A percentile compares a stretch with the other conserved stretches of the same genome.
Conservation (phyloP, 1,284 basidiomycete species). For the Takashimella koratensis region DNA sequence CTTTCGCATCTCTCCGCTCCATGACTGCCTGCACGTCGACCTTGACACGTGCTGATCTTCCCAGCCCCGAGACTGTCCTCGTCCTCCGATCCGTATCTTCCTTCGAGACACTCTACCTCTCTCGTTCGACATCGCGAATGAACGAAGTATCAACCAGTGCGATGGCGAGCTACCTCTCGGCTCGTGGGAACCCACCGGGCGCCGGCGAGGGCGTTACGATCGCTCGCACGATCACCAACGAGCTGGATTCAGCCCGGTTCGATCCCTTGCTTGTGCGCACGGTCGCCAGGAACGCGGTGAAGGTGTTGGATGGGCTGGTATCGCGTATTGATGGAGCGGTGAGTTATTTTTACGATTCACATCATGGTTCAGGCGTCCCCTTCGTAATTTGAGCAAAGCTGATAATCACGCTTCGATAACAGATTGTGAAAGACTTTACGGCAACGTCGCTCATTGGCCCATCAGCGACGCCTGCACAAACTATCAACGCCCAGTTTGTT, state of each 20-base stretch:
- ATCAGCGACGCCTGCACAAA: conserved; percentile 69
- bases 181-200: conserved; percentile 65
- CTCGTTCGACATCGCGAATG: conserved; percentile 73
- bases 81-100: conserved; percentile 73
- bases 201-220: conserved; percentile 70
- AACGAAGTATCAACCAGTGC: conserved; percentile 73
- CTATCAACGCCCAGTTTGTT: conserved; percentile 68
- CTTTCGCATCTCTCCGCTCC: neutral
- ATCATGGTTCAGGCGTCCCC: no score
- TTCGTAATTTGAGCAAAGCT: no score
- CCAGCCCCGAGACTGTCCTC: conserved; percentile 83
- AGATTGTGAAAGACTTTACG: conserved; percentile 73
- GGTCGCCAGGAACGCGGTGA: conserved; percentile 67
- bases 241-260: conserved; percentile 87
- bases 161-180: conserved; percentile 57
- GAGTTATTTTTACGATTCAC: no score
- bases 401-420: conserved; percentile 6
- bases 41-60: neutral
- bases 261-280: conserved; percentile 79
- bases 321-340: conserved; percentile 66
- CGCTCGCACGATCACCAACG: conserved; percentile 74
- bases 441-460: conserved; percentile 72
- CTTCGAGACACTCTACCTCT: conserved; percentile 80
- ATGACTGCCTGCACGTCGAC: neutral
- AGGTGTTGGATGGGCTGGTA: conserved; percentile 64